Evolutionary conservation across 441 rosid genomes (phyloP), one percentile per base, ranked within the genome.

Genomic region (Erysimum pusillum): DNA sequence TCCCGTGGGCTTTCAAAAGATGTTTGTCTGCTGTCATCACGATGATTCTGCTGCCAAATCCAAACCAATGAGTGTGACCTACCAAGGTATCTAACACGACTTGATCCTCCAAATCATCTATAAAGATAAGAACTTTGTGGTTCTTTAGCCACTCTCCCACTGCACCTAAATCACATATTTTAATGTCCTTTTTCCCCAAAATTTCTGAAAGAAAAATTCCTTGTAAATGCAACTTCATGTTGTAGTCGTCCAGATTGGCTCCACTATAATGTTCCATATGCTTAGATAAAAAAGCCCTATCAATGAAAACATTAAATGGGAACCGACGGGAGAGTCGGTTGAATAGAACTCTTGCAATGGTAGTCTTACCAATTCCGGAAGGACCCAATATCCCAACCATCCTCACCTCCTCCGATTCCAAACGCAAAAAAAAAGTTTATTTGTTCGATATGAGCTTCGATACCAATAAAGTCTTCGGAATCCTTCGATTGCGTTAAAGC

Each of bases 31-130:
- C 15, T 15, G 63, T 59, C 9, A 59, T 6, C 14, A 15, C 42
- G 15, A 58, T 15, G 63, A 58, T 34, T 34, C 44, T 58, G 4
- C 63, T 58, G 9, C 63, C 45, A 17, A 14, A 0, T 59, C 63
- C 63, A 59, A 59, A 59, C 63, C 28, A 59, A 1, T 35, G 28
- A 9, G 3, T 9, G 2, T 35, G 14, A 2, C 42, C 28, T 0
- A 0, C 63, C 25, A 58, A 7, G 7, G 28, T 28, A 6, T 72
- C 46, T 41, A 79, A 6, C n/a, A 70, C 75, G 7, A 9, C 12
- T n/a, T 1, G 39, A 4, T 42, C 35, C 28, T 64, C 9, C 57
- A 46, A 25, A 65, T 46, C 70, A 46, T 65, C 70, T n/a, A 46
- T 15, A 15, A 65, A 0, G 5, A 65, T 44, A 2, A 65, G 6